Conservation (phyloP, 768 basidiomycete species). For the Tulasnella sp. region DNA sequence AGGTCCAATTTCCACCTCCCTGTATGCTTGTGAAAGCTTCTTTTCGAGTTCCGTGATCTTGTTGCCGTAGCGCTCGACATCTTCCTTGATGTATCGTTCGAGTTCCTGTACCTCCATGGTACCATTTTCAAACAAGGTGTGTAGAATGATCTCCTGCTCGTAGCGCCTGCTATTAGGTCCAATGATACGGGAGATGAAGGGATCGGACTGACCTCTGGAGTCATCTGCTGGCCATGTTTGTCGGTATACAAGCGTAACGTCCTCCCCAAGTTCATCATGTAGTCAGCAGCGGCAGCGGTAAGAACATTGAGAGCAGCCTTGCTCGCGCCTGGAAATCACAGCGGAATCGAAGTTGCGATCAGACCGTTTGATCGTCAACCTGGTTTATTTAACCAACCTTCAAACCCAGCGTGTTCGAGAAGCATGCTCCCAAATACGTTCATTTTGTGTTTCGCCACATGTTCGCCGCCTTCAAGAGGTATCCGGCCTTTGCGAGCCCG, state of each 20-base stretch:
- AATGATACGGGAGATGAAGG: not conserved
- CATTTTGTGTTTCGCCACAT: slow-evolving; percentile 16
- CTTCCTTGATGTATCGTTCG: slow-evolving; percentile 84
- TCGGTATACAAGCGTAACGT: slow-evolving; percentile 80
- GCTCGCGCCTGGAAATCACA: slow-evolving; percentile 55
- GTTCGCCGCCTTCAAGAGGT: slow-evolving; percentile 24
- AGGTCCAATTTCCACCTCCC: slow-evolving; percentile 54
- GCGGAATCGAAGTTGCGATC: not conserved
- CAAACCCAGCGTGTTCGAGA: slow-evolving; percentile 87
- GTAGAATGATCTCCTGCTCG: slow-evolving; percentile 81
- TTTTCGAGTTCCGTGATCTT: slow-evolving; percentile 76
- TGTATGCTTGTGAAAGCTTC: slow-evolving; percentile 79
- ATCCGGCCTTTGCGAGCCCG: slow-evolving; percentile 2
- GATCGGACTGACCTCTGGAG: slow-evolving; percentile 61
- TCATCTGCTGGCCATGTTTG: slow-evolving; percentile 75
- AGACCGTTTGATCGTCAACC: not conserved
- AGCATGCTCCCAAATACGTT: slow-evolving; percentile 42
- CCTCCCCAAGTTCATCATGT: slow-evolving; percentile 77
- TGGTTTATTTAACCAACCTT: slow-evolving; percentile 51
- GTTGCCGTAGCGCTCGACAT: slow-evolving; percentile 74
- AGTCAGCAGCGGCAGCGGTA: slow-evolving; percentile 71
- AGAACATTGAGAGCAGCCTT: slow-evolving; percentile 71
- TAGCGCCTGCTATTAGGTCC: not conserved
- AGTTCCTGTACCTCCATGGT: slow-evolving; percentile 71
- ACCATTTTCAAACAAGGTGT: slow-evolving; percentile 87